Evolutionary conservation across 768 basidiomycete species (phyloP).

Genomic region (Suillus alpinus): DNA sequence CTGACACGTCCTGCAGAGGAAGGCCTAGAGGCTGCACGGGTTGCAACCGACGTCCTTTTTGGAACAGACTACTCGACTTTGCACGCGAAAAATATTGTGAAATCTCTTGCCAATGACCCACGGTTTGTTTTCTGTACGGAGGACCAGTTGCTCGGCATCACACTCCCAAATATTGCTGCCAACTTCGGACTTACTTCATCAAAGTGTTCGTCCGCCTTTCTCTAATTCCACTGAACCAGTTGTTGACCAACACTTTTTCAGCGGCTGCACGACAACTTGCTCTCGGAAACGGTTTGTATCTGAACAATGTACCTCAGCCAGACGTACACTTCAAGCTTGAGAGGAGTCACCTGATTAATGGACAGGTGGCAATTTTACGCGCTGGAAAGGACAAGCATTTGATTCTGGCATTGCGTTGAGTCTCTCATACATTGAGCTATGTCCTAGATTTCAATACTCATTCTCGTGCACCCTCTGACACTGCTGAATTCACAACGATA

Average conservation of each 20-base stretch:
- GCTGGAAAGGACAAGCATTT: slow-evolving; percentile 73
- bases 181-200: slow-evolving; percentile 59
- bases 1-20: slow-evolving; percentile 27
- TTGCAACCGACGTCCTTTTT: slow-evolving; percentile 47
- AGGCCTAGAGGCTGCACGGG: slow-evolving; percentile 40
- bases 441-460: neutral
- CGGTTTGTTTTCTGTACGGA: slow-evolving; percentile 53
- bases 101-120: slow-evolving; percentile 63
- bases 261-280: slow-evolving; percentile 66
- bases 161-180: slow-evolving; percentile 62
- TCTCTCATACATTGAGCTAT: neutral
- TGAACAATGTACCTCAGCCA: slow-evolving; percentile 62
- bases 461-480: neutral
- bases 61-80: slow-evolving; percentile 39
- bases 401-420: slow-evolving; percentile 43
- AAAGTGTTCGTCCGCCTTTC: slow-evolving; percentile 46
- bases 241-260: slow-evolving; percentile 26
- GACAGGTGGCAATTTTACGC: slow-evolving; percentile 59
- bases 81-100: slow-evolving; percentile 52
- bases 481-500: neutral
- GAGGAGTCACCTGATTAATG: slow-evolving; percentile 53
- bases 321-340: slow-evolving; percentile 45
- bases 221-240: neutral
- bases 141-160: slow-evolving; percentile 48
- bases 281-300: slow-evolving; percentile 63